Evolutionary conservation across 768 basidiomycete species (phyloP).

Genomic region (Psilocybe cyanescens): DNA sequence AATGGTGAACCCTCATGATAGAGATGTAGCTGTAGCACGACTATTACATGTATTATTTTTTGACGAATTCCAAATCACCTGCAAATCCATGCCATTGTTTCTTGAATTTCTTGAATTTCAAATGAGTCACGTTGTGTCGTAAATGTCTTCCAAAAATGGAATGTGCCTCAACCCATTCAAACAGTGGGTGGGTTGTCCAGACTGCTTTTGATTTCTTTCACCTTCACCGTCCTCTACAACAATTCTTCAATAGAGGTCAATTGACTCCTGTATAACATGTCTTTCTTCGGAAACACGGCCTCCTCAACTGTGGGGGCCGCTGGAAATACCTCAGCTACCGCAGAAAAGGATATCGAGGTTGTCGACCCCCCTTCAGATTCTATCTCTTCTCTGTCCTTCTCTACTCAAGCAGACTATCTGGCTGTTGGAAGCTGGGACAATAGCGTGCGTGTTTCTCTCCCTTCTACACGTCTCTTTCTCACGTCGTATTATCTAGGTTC

Average conservation of each 20-base stretch:
- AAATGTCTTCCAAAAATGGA: slow-evolving; percentile 7
- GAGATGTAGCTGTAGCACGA: slow-evolving; percentile 6
- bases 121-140: not conserved
- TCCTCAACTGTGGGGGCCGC: slow-evolving; percentile 30
- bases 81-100: too few relatives aligned
- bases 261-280: slow-evolving; percentile 30
- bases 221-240: not conserved
- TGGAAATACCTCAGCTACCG: slow-evolving; percentile 39
- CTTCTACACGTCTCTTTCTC: slow-evolving; percentile 9
- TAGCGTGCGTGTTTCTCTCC: slow-evolving; percentile 54
- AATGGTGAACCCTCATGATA: not conserved
- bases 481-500: slow-evolving; percentile 56
- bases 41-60: not conserved
- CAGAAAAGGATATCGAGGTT: slow-evolving; percentile 83
- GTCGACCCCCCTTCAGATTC: slow-evolving; percentile 83
- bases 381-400: slow-evolving; percentile 85
- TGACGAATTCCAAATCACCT: not conserved
- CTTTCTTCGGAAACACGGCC: slow-evolving; percentile 40
- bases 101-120: not conserved
- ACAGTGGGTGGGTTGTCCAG: slow-evolving; percentile 8
- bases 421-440: slow-evolving; percentile 96
- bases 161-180: slow-evolving; percentile 9
- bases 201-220: not conserved
- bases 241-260: not conserved
- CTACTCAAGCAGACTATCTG: slow-evolving; percentile 83